A percentile compares a stretch with the other conserved stretches of the same genome.
Conservation (phyloP, 352 stramenopile species). For the Phytopythium aichiense region DNA sequence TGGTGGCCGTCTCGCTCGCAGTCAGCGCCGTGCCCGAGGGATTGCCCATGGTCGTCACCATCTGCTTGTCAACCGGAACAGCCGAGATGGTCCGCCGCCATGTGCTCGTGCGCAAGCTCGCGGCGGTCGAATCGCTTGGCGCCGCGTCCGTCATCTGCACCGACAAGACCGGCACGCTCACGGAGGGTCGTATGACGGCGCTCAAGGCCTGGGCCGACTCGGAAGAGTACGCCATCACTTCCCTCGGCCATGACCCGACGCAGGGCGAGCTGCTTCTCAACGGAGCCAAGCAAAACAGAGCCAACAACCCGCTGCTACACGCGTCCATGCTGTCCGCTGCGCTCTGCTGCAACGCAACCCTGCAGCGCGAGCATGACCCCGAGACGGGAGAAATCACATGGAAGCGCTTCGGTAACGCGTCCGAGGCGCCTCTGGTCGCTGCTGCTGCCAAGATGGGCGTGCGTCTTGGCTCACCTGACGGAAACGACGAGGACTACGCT, state of each 20-base stretch:
- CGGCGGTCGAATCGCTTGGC: constrained; percentile 79
- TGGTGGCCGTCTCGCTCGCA: constrained; percentile 89
- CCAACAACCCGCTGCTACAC: constrained; percentile 48
- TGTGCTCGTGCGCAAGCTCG: constrained; percentile 84
- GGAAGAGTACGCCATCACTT: constrained; percentile 58
- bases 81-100: constrained; percentile 74
- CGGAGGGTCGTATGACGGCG: constrained; percentile 81
- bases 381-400: constrained; percentile 18
- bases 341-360: constrained; percentile 72
- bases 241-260: constrained; percentile 55
- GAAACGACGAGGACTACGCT: constrained; percentile 23
- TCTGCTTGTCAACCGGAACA: constrained; percentile 69
- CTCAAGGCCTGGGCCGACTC: constrained; percentile 78
- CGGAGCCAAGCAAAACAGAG: constrained; percentile 30
- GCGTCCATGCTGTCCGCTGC: constrained; percentile 56
- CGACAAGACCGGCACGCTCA: constrained; percentile 96
- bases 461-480: constrained; percentile 36
- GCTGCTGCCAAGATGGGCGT: constrained; percentile 59
- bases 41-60: constrained; percentile 79
- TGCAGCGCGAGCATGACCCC: constrained; percentile 42
- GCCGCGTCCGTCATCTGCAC: constrained; percentile 91
- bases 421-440: constrained; percentile 67
- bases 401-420: constrained; percentile 67
- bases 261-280: constrained; percentile 36
- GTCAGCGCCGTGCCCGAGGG: constrained; percentile 78